Evolutionary conservation across 257 asterid species (phyloP).

Genomic region (Nicotiana benthamiana): DNA sequence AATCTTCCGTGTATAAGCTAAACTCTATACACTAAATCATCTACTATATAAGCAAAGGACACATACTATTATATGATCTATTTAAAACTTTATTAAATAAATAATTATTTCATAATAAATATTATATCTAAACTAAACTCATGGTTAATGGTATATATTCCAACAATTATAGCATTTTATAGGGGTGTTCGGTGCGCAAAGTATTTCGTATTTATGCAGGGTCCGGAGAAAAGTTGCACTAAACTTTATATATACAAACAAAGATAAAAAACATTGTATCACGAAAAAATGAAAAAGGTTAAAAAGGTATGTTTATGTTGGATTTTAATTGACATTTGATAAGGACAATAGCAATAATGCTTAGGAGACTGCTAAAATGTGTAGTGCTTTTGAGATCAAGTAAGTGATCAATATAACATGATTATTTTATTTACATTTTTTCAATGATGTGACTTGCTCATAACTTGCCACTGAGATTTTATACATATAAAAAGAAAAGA

Average conservation of each 20-base stretch:
- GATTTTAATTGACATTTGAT: background rate
- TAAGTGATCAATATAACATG: conserved; percentile 7
- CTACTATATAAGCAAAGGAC: no score
- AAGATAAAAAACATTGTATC: background rate
- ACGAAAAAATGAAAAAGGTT: background rate
- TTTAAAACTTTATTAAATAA: no score
- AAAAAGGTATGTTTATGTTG: background rate
- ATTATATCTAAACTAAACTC: no score
- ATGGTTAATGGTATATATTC: no score
- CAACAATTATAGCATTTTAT: no score
- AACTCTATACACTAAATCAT: no score
- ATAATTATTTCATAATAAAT: no score
- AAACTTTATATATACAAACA: background rate
- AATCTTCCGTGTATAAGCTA: no score
- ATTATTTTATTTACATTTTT: conserved; percentile 9
- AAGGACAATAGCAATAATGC: background rate
- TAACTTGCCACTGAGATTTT: conserved; percentile 3
- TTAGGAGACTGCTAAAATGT: background rate
- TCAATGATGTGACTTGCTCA: background rate
- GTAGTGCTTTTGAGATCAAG: conserved; percentile 4
- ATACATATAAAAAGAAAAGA: background rate
- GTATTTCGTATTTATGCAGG: no score
- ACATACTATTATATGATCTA: no score
- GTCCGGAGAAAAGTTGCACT: accelerated
- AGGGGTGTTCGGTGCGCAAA: no score